These are phyloP conservation scores for Lavandula angustifolia DNA, from an alignment of 257 asterid genomes.

Conservation along the genomic window DNA sequence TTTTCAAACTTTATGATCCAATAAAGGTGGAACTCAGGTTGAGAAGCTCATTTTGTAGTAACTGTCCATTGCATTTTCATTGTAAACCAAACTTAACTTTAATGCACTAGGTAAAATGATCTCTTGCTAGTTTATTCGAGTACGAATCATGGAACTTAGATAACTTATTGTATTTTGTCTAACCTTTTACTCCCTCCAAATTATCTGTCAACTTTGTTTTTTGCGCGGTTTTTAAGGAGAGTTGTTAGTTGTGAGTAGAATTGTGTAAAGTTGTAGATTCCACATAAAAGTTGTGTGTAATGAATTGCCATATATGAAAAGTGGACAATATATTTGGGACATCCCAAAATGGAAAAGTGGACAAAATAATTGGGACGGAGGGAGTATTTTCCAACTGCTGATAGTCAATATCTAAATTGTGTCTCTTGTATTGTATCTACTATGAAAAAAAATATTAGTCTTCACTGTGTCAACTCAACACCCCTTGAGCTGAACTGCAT, in stretches of 20 bases:
- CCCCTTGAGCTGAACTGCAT: slow-evolving; percentile 11
- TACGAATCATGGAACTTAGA: neutral
- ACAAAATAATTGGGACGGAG: no score
- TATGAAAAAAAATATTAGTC: neutral
- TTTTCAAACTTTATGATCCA: slow-evolving; percentile 88
- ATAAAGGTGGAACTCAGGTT: slow-evolving; percentile 94
- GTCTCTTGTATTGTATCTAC: neutral
- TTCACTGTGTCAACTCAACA: neutral
- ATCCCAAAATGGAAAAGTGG: no score
- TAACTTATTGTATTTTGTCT: slow-evolving; percentile 9
- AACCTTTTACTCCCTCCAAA: no score
- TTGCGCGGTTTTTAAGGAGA: no score
- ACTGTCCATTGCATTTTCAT: slow-evolving; percentile 7
- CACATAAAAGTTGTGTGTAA: no score
- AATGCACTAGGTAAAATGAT: neutral
- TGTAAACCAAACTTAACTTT: slow-evolving; percentile 14
- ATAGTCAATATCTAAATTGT: neutral
- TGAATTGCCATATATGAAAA: no score
- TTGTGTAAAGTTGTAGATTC: no score
- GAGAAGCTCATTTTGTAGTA: slow-evolving; percentile 27
- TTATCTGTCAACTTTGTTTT: no score
- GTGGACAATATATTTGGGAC: neutral
- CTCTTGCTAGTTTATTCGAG: slow-evolving; percentile 8
- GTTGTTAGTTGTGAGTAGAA: no score
- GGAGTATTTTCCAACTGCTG: neutral